These are phyloP conservation scores for Phytophthora sansomeana DNA, from an alignment of 352 stramenopile genomes.

Conservation along the genomic window DNA sequence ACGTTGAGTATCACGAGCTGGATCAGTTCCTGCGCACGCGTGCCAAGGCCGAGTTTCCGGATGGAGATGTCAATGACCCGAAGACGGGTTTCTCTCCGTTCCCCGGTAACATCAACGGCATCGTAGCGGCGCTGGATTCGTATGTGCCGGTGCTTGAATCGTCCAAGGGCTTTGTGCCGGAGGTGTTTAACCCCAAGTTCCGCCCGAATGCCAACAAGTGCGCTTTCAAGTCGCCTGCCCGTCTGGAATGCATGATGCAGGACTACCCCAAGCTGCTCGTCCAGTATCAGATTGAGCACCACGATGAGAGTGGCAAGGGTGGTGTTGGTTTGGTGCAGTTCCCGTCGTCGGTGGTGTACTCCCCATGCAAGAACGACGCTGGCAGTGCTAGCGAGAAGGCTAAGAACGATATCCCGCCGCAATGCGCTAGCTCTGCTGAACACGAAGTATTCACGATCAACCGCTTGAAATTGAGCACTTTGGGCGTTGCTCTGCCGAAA, in stretches of 20 bases:
- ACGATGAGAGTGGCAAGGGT: slow-evolving; percentile 21
- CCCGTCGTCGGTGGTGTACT: slow-evolving; percentile 69
- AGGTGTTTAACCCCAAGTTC: slow-evolving; percentile 83
- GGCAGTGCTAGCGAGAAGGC: slow-evolving; percentile 60
- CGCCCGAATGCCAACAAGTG: slow-evolving; percentile 31
- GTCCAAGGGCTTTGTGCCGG: slow-evolving; percentile 64
- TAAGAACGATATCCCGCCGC: slow-evolving; percentile 59
- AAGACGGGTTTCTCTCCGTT: slow-evolving; percentile 65
- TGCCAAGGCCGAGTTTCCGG: slow-evolving; percentile 47
- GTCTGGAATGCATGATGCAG: slow-evolving; percentile 86
- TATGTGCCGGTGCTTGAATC: slow-evolving; percentile 60
- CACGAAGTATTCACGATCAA: slow-evolving; percentile 71
- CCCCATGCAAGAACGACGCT: slow-evolving; percentile 78
- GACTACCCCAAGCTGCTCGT: slow-evolving; percentile 75
- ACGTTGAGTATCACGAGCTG: slow-evolving; percentile 82
- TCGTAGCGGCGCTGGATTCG: slow-evolving; percentile 56
- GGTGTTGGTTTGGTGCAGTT: slow-evolving; percentile 64
- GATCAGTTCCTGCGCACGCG: slow-evolving; percentile 70
- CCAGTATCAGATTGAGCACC: slow-evolving; percentile 32
- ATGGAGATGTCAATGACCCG: slow-evolving; percentile 71
- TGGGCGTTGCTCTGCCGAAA: slow-evolving; percentile 36
- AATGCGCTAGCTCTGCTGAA: slow-evolving; percentile 70
- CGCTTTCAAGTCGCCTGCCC: slow-evolving; percentile 70
- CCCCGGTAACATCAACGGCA: slow-evolving; percentile 82
- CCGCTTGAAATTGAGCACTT: slow-evolving; percentile 41